Evolutionary conservation across 2,329 filamentous ascomycete genomes (phyloP), one percentile per base, ranked within the genome.

Genomic region (Ophiostoma perfectum): DNA sequence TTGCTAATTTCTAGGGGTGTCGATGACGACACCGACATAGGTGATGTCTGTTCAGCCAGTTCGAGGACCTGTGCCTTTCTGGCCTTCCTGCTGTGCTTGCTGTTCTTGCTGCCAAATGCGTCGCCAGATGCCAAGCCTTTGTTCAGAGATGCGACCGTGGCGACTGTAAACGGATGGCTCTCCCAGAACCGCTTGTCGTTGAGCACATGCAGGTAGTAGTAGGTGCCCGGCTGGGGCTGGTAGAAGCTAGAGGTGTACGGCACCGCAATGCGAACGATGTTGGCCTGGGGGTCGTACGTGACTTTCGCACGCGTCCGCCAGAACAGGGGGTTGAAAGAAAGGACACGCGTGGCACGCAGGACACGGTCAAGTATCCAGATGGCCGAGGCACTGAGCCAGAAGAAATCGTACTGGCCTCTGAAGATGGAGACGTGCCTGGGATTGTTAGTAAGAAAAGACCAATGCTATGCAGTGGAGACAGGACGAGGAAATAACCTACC

Each of bases 81-180:
- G 44, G 62, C 41, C 41, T 44, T 64, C 42, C 11, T 39, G 11
- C n/a, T 12, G 27, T 27, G 27, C 62, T 64, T n/a, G 62, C 7
- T 55, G n/a, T n/a, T 18, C 49, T 18, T 27, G 11, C n/a, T 27
- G 38, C 38, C 11, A 41, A 44, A 12, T 16, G 27, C 27, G 27
- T 27, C 39, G 14, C 14, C 62, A 16, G 27, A 27, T 27, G n/a
- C 55, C 18, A 39, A 42, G 55, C 49, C 58, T 36, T 63, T 68
- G 36, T 66, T 63, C 18, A 63, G 65, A 4, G 68, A 38, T 3
- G 55, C 18, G 11, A 71, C 69, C 3, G 70, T 68, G 0, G 80
- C 80, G 9, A 83, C 78, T 0, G 82, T 83, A 65, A 84, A 84
- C 0, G 82, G 82, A 58, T 84, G 82, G 69, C 80, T 82, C 69